Percentiles rank a stretch among this genome's conserved stretches.
Conservation (phyloP, 495 filamentous ascomycete genomes). For the Physcia stellaris region DNA sequence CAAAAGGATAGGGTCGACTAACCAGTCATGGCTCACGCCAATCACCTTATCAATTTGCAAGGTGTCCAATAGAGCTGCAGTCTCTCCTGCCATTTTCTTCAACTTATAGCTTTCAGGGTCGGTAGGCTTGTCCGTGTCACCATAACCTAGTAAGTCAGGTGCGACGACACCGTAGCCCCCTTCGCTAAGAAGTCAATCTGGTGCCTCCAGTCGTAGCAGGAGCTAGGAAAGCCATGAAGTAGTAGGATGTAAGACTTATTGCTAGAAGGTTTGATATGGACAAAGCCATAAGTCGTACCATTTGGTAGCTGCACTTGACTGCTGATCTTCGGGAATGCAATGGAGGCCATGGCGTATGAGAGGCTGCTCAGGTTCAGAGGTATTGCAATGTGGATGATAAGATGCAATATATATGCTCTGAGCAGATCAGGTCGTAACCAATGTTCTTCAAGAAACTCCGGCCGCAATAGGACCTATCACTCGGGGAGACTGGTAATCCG, state of each 20-base stretch:
- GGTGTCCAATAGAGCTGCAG: conserved; percentile 20
- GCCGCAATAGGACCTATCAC: no score
- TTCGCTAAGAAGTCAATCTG: conserved; percentile 20
- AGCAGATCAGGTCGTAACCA: no score
- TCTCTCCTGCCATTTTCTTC: conserved; percentile 20
- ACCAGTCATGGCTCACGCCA: conserved; percentile 24
- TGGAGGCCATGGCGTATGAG: conserved; percentile 1
- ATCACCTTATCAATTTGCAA: conserved; percentile 14
- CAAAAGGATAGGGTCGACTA: background rate
- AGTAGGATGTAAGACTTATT: conserved; percentile 20
- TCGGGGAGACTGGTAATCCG: no score
- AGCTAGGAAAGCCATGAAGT: conserved; percentile 25
- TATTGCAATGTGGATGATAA: no score
- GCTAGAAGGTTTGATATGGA: background rate
- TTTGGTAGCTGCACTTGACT: background rate
- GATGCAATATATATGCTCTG: no score
- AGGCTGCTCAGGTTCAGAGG: no score
- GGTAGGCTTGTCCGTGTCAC: conserved; percentile 26
- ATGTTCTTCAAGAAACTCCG: no score
- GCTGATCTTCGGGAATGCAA: background rate
- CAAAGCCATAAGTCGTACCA: conserved; percentile 6
- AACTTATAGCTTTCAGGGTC: conserved; percentile 19
- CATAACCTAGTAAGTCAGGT: conserved; percentile 32
- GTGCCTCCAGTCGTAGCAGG: conserved; percentile 27
- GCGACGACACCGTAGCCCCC: conserved; percentile 27